Evolutionary conservation across 108 stramenopile genomes (phyloP).

Genomic region (Cylindrotheca closterium): DNA sequence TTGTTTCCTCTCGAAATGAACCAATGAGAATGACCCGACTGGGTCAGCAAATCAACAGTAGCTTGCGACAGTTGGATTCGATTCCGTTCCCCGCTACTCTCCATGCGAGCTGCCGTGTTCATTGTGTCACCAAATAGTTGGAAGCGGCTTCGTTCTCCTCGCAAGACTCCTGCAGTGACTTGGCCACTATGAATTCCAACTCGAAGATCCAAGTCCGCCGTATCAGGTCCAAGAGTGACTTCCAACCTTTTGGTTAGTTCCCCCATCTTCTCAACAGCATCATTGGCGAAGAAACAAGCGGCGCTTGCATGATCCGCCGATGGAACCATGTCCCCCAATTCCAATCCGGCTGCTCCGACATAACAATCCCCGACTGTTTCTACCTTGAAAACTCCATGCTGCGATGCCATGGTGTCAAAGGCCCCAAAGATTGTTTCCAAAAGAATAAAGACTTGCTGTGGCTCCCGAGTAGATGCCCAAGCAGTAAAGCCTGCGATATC

Average conservation of each 20-base stretch:
- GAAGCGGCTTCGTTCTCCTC: constrained; percentile 54
- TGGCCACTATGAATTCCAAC: constrained; percentile 23
- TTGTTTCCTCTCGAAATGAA: constrained; percentile 27
- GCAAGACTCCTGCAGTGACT: constrained; percentile 58
- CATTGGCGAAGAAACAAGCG: constrained; percentile 13
- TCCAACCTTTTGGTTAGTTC: constrained; percentile 6
- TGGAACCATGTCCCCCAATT: too few species aligned
- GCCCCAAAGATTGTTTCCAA: constrained; percentile 15
- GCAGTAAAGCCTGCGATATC: constrained; percentile 12
- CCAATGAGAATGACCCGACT: constrained; percentile 15
- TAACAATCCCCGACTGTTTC: constrained; percentile 46
- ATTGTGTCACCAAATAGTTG: constrained; percentile 62
- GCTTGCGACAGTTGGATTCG: constrained; percentile 38
- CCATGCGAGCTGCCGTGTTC: constrained; percentile 40
- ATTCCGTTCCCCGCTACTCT: constrained; percentile 33
- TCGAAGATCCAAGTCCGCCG: constrained; percentile 14
- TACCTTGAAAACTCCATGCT: constrained; percentile 3
- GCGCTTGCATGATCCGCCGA: constrained; percentile 24
- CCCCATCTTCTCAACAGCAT: neutral
- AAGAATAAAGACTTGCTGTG: constrained; percentile 5
- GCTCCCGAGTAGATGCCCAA: neutral
- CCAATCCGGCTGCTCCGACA: neutral
- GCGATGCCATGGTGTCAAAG: neutral
- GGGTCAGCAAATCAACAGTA: constrained; percentile 29
- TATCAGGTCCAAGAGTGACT: constrained; percentile 16